These are phyloP conservation scores for Leccinellum rugosiceps DNA, from an alignment of 768 basidiomycete species.

Conservation along the genomic window DNA sequence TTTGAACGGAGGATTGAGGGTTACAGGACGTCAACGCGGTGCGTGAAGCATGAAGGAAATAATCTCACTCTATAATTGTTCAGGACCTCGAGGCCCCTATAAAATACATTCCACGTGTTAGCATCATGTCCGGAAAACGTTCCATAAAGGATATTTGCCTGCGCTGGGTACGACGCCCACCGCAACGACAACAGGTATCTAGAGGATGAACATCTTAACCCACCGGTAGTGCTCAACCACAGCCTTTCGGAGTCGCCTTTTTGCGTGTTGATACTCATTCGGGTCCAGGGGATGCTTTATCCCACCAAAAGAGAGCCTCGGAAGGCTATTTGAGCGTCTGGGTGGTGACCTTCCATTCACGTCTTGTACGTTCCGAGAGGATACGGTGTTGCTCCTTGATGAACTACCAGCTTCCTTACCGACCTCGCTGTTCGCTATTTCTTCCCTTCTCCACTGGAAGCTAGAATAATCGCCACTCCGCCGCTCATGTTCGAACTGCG, in stretches of 20 bases:
- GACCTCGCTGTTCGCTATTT: background rate
- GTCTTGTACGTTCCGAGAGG: background rate
- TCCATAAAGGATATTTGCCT: background rate
- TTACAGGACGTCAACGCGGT: background rate
- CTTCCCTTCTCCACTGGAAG: background rate
- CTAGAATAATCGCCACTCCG: background rate
- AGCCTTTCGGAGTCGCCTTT: slow-evolving; percentile 80
- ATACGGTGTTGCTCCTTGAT: background rate
- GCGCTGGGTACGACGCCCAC: background rate
- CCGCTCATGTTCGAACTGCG: background rate
- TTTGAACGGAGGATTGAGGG: background rate
- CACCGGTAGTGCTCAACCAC: slow-evolving; percentile 79
- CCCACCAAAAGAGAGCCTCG: background rate
- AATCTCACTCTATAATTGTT: slow-evolving; percentile 77
- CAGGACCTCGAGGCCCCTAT: slow-evolving; percentile 74
- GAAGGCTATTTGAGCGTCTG: slow-evolving; percentile 1
- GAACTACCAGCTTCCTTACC: background rate
- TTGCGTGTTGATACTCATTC: slow-evolving; percentile 78
- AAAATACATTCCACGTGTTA: slow-evolving; percentile 4
- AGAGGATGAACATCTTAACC: background rate
- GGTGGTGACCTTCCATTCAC: background rate
- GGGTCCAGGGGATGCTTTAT: slow-evolving; percentile 45
- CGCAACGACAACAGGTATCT: background rate
- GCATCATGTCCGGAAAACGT: background rate
- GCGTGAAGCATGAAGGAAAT: background rate